A percentile compares a stretch with the other conserved stretches of the same genome.
phyloP scores from a whole-genome alignment of 228 moss, liverwort and hornwort species.

The Sphagnum fallax region DNA sequence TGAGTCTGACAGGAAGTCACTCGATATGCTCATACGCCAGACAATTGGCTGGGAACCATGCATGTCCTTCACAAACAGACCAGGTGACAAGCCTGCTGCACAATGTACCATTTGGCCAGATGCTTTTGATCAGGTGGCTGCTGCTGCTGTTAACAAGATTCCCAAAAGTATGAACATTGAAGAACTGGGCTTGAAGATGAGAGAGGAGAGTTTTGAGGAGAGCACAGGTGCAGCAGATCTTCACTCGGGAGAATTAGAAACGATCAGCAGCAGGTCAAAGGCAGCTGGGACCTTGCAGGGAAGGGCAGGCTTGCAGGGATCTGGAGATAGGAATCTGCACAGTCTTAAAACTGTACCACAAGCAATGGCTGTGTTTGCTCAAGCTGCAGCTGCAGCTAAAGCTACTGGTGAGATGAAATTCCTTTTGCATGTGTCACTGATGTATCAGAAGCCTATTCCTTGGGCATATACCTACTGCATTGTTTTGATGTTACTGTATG shows the following conservation, averaged over 20 bases:
- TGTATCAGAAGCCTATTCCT: neutral
- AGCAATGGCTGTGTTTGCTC: slow-evolving; percentile 40
- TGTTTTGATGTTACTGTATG: neutral
- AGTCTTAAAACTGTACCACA: slow-evolving; percentile 32
- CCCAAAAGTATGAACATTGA: slow-evolving; percentile 46
- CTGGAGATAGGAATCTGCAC: slow-evolving; percentile 15
- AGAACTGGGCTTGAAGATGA: slow-evolving; percentile 20
- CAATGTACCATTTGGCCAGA: slow-evolving; percentile 42
- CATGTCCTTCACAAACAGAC: slow-evolving; percentile 40
- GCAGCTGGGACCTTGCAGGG: slow-evolving; percentile 17
- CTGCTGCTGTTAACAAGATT: slow-evolving; percentile 40
- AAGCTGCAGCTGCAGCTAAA: slow-evolving; percentile 26
- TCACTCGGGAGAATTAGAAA: slow-evolving; percentile 15
- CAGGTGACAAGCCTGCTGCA: slow-evolving; percentile 36
- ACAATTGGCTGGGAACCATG: slow-evolving; percentile 49
- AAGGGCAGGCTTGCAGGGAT: slow-evolving; percentile 19
- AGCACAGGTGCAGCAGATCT: slow-evolving; percentile 17
- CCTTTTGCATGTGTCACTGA: too few species aligned
- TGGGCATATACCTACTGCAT: neutral
- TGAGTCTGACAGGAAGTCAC: slow-evolving; percentile 52
- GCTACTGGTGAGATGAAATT: slow-evolving; percentile 15
- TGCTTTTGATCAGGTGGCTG: slow-evolving; percentile 42
- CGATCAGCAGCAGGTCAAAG: slow-evolving; percentile 15
- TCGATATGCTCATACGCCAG: slow-evolving; percentile 59
- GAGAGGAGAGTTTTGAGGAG: slow-evolving; percentile 15